Evolutionary conservation across 225 moss, liverwort and hornwort genomes (phyloP), one percentile per base, ranked within the genome.

Genomic region (Climacium dendroides): DNA sequence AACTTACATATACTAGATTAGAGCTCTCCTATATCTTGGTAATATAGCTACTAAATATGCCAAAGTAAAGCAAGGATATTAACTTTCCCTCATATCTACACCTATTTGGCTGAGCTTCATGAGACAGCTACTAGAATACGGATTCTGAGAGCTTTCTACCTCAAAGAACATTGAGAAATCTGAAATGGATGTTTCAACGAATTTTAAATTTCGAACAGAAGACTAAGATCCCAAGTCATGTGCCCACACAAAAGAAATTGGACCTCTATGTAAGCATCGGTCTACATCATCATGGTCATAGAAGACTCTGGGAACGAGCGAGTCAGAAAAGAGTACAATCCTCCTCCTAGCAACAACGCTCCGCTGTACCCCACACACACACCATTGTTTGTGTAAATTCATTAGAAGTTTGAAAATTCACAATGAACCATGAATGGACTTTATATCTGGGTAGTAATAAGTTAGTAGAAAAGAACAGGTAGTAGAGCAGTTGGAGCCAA

Each of bases 271-370:
- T 48, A n/a, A 88, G 37, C 47, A 71, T n/a, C 43, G 60, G 63
- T 55, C 87, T 92, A 94, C 94, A 94, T 92, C 94, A 92, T 92
- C 97, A 96, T 93, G 55, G 84, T 91, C 94, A 96, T 93, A 55
- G 95, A 93, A 76, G 95, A 84, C 35, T 97, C 97, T 41, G 98
- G 97, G 81, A 96, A 90, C 35, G 94, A 91, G 73, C 96, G 98
- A 65, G 96, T 92, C 43, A 98, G 88, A 83, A 98, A 96, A 54
- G 94, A 93, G 82, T 98, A 98, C 62, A 98, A 88, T 70, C 97
- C 97, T 82, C 98, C 98, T 85, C 97, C 98, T 7, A 98, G 88
- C 80, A 98, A 85, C 89, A 98, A 82, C 16, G 96, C 97, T 84
- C 98, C 97, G 78, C 98, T 98, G 96, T 91, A 92, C 62, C 88